Evolutionary conservation across 108 stramenopile species (phyloP).

Genomic region (Pinguiococcus pyrenoidosus): DNA sequence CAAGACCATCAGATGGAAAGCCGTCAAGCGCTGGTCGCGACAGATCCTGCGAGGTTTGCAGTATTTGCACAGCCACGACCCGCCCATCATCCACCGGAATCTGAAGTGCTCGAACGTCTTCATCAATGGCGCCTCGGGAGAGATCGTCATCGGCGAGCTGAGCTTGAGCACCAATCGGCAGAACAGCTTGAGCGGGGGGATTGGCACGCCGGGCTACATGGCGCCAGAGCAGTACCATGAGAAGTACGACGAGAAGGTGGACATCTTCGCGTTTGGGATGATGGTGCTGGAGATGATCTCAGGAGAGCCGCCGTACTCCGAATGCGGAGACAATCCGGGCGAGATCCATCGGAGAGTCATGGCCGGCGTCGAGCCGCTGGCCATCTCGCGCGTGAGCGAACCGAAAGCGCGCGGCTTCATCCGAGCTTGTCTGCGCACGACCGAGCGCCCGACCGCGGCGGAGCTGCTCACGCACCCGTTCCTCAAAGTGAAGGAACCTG

Average conservation of each 20-base stretch:
- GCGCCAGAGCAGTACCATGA: constrained; percentile 97
- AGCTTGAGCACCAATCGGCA: constrained; percentile 71
- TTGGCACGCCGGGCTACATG: constrained; percentile 99
- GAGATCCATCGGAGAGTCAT: constrained; percentile 90
- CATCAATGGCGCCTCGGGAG: constrained; percentile 90
- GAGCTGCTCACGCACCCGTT: constrained; percentile 16
- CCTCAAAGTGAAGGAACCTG: constrained; percentile 16
- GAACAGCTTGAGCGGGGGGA: constrained; percentile 49
- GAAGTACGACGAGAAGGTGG: constrained; percentile 84
- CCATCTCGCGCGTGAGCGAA: constrained; percentile 55
- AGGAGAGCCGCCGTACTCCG: constrained; percentile 81
- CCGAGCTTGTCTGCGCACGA: constrained; percentile 54
- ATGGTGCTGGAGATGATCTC: constrained; percentile 92
- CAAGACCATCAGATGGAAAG: constrained; percentile 85
- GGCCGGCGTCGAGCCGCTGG: constrained; percentile 62
- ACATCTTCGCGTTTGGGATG: constrained; percentile 98
- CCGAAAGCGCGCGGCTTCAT: constrained; percentile 69
- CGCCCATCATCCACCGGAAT: constrained; percentile 96
- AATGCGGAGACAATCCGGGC: constrained; percentile 56
- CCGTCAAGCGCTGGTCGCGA: constrained; percentile 83
- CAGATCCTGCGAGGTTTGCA: constrained; percentile 86
- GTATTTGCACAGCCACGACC: constrained; percentile 90
- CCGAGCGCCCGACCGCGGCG: constrained; percentile 24
- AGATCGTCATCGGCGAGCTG: constrained; percentile 90
- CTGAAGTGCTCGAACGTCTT: constrained; percentile 80